Evolutionary conservation across 805 yeast genomes (phyloP).

Genomic region (Lipomyces yamadae): DNA sequence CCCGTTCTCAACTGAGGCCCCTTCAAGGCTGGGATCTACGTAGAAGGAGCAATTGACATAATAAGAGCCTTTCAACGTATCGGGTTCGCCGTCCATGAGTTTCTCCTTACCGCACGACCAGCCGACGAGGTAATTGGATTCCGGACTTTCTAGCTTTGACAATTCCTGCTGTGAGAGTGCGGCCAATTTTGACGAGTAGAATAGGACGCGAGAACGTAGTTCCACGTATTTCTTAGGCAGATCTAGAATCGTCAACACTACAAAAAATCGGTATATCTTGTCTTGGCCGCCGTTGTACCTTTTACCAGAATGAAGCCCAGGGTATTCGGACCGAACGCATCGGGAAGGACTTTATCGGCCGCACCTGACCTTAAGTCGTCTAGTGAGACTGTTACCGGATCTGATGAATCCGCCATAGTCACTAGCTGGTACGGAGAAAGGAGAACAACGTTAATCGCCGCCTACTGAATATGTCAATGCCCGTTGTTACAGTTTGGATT

Average conservation of each 20-base stretch:
- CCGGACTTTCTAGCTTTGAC: conserved; percentile 52
- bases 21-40: conserved; percentile 51
- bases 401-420: conserved; percentile 8
- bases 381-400: conserved; percentile 18
- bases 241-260: conserved; percentile 27
- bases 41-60: conserved; percentile 64
- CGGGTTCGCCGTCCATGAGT: conserved; percentile 54
- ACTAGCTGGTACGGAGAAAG: neutral
- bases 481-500: too few relatives aligned
- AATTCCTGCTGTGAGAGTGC: conserved; percentile 7
- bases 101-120: conserved; percentile 66
- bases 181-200: conserved; percentile 47
- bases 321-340: conserved; percentile 61
- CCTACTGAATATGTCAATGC: too few relatives aligned
- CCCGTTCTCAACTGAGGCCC: conserved; percentile 47
- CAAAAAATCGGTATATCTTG: too few relatives aligned
- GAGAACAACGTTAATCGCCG: too few relatives aligned
- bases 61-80: conserved; percentile 59
- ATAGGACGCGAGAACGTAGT: conserved; percentile 52
- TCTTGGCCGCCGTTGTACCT: conserved; percentile 18
- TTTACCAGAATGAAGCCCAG: conserved; percentile 59
- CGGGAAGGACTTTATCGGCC: conserved; percentile 45
- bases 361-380: conserved; percentile 41
- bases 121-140: conserved; percentile 60
- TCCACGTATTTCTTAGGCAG: conserved; percentile 50